Conservation (phyloP, 2,329 filamentous ascomycete genomes). For the Pyrenophora tritici-repentis region DNA sequence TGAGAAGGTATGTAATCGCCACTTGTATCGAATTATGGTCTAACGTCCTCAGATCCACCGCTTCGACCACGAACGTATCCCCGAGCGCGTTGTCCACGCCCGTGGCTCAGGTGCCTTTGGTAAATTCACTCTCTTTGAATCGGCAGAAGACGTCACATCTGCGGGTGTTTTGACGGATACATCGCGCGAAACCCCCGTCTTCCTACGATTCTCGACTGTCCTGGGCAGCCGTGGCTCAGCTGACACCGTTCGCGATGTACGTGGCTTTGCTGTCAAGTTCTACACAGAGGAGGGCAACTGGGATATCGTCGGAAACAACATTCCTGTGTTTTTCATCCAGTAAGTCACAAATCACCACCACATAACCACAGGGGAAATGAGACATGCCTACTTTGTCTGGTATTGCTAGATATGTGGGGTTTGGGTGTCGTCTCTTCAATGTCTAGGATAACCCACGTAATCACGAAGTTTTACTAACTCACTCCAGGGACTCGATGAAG, state of each 20-base stretch:
- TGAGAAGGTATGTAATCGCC: conserved; percentile 66
- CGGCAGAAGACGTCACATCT: conserved; percentile 64
- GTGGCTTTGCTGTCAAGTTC: conserved; percentile 78
- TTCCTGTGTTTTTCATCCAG: conserved; percentile 77
- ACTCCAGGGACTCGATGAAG: conserved; percentile 65
- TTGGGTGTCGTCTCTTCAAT: no score
- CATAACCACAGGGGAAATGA: no score
- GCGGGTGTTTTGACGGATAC: conserved; percentile 72
- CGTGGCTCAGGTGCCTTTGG: conserved; percentile 68
- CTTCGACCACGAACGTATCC: conserved; percentile 76
- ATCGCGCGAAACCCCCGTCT: conserved; percentile 67
- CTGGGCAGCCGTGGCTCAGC: conserved; percentile 75
- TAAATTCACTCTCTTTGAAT: conserved; percentile 68
- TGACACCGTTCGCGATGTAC: conserved; percentile 82
- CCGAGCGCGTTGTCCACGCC: conserved; percentile 71
- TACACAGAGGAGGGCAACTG: conserved; percentile 80
- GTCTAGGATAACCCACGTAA: no score
- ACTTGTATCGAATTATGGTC: neutral
- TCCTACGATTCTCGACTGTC: conserved; percentile 78
- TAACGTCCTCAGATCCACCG: conserved; percentile 64
- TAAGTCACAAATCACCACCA: no score
- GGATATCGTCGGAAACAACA: conserved; percentile 76
- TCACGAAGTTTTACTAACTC: no score
- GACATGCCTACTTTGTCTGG: no score
- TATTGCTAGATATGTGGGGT: no score